Evolutionary conservation across 345 rosid species (phyloP), one percentile per base, ranked within the genome.

Genomic region (Eucalyptus globulus): DNA sequence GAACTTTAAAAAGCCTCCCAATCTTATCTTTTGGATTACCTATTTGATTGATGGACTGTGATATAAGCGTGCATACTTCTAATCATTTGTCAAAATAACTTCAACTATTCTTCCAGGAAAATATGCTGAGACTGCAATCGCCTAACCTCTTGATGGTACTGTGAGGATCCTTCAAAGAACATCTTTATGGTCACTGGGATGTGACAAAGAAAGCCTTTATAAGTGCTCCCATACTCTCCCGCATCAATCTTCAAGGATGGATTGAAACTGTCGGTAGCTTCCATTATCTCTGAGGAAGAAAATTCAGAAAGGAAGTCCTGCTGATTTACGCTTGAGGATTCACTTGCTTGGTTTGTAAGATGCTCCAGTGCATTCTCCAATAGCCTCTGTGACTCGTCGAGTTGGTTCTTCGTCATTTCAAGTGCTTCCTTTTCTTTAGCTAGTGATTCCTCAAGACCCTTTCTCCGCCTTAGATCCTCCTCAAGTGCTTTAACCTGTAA

Each of bases 211-310:
- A 90, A 14, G 81, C 97, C 96, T 89, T 90, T 92, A 89, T 94
- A 97, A 89, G 95, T 93, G 93, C 94, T 96, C 86, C 98, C 99
- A 91, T 95, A 97, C 49, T 97, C 97, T 44, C 99, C 98, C 91
- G 94, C 96, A 26, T 96, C 98, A 86, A 94, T 96, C 94, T 94
- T 95, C 89, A 90, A 89, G 85, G 94, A 92, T 34, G 93, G 93
- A 90, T 95, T 94, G 91, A 97, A 97, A 72, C 91, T 93, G 87
- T 50, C 31, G 87, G 96, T 94, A 80, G 98, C 98, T 90, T 93
- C 95, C 90, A 94, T 91, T 80, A 96, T 92, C 92, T 97, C 98
- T 43, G 96, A 91, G 93, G 93, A 90, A 86, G 95, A 92, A 90
- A 95, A 94, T 85, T 95, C 95, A 22, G 94, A 93, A 90, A 92